A percentile compares a stretch with the other conserved stretches of the same genome.
phyloP scores from a whole-genome alignment of 2,329 filamentous ascomycete species.

The Nemania abortiva region DNA sequence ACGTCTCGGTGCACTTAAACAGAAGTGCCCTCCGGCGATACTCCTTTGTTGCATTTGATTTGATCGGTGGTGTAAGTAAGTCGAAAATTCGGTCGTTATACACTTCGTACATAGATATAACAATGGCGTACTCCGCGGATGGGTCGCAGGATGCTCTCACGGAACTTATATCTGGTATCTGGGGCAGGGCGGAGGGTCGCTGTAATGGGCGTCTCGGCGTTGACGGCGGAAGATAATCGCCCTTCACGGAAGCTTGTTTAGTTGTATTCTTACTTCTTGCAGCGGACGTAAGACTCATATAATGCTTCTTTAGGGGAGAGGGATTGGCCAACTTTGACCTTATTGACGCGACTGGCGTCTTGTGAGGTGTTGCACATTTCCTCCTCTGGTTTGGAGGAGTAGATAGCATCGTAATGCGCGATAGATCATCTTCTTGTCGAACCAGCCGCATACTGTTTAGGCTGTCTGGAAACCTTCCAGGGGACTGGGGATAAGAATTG shows the following conservation, averaged over 20 bases:
- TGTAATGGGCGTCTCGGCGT: slow-evolving; percentile 73
- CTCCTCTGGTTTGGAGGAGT: slow-evolving; percentile 47
- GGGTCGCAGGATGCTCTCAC: slow-evolving; percentile 75
- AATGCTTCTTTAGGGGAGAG: slow-evolving; percentile 53
- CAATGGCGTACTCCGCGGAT: slow-evolving; percentile 83
- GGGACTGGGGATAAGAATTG: slow-evolving; percentile 42
- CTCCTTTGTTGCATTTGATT: slow-evolving; percentile 74
- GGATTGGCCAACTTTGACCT: slow-evolving; percentile 52
- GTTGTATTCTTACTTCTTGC: slow-evolving; percentile 59
- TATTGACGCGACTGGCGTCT: slow-evolving; percentile 42
- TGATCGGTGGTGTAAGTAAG: slow-evolving; percentile 76
- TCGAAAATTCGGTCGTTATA: slow-evolving; percentile 99
- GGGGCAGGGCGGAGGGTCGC: slow-evolving; percentile 77
- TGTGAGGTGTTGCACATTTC: slow-evolving; percentile 8
- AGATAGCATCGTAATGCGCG: slow-evolving; percentile 43
- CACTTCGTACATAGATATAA: slow-evolving; percentile 98
- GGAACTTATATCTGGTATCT: slow-evolving; percentile 78
- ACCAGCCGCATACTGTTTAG: slow-evolving; percentile 62
- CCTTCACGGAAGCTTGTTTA: slow-evolving; percentile 62
- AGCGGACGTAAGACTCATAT: slow-evolving; percentile 61
- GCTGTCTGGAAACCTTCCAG: slow-evolving; percentile 50
- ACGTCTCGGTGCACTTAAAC: slow-evolving; percentile 92
- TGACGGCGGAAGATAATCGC: slow-evolving; percentile 64
- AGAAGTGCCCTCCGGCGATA: slow-evolving; percentile 81
- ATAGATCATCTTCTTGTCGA: slow-evolving; percentile 48